Base-by-base conservation (phyloP, 1,139 yeast species). In the Sugiyamaella xylanicola region DNA sequence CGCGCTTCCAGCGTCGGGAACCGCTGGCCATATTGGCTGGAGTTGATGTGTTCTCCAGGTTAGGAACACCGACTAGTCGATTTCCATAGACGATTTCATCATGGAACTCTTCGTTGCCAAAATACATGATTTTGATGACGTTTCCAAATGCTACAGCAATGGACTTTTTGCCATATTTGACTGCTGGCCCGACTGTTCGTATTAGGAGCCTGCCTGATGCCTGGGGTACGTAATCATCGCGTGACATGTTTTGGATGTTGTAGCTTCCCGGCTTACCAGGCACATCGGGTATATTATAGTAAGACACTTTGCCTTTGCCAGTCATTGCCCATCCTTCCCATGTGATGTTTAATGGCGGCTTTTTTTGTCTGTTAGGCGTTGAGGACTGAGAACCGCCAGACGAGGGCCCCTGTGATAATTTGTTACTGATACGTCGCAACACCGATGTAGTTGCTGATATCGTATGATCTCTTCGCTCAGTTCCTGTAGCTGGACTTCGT, bases 311-410 rank as follows among this genome's bases (percentile, higher is more conserved):
- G 0, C 96, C 95, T 57, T 80, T 79, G 21, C 83, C 81, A 2
- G 81, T 77, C 74, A 89, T 80, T 1, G 90, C 84, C 79, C 90
- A 89, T 0, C 95, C 95, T 69, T 87, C 91, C 92, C 95, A 87
- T 4, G 80, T 65, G 15, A 58, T 66, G 27, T 60, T 60, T 32
- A 68, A 54, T 7, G 65, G 67, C n/a, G 61, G 58, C 17, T 63
- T 62, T 36, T 35, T 44, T 20, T 47, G 46, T 15, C 50, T 15
- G 35, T 22, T 21, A 13, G 37, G 11, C 3, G 11, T 46, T 21
- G 36, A 9, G 32, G 35, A 20, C 4, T 32, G 37, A 13, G 15
- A 13, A 5, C 5, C 9, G 29, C 5, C 9, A 8, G 37, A 32
- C 15, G 37, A 35, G 20, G 32, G 8, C n/a, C 40, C 35, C 39